Percentiles rank a stretch among this genome's conserved stretches.
phyloP scores from a whole-genome alignment of 2,329 filamentous ascomycete species.

The Rutstroemia sp. region DNA sequence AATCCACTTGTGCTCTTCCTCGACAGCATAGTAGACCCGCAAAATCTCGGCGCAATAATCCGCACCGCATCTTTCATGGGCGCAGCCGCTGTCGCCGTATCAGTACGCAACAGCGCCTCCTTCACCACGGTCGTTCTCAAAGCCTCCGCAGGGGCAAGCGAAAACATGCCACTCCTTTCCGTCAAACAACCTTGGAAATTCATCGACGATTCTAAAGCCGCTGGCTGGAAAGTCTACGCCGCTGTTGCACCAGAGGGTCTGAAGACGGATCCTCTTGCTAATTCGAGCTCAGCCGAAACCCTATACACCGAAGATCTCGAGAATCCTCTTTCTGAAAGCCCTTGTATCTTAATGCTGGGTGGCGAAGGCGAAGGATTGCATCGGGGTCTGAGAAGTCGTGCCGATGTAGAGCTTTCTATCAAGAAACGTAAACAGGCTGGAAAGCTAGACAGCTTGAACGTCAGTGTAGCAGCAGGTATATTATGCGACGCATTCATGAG shows the following conservation, averaged over 20 bases:
- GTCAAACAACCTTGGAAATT: slow-evolving; percentile 63
- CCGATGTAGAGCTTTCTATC: slow-evolving; percentile 62
- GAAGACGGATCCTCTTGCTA: slow-evolving; percentile 16
- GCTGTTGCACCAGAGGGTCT: slow-evolving; percentile 48
- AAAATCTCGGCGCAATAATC: slow-evolving; percentile 84
- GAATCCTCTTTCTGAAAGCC: slow-evolving; percentile 49
- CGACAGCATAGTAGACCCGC: slow-evolving; percentile 74
- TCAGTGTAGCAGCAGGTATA: slow-evolving; percentile 78
- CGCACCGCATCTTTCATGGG: slow-evolving; percentile 89
- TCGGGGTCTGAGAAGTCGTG: slow-evolving; percentile 54
- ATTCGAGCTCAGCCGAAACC: neutral
- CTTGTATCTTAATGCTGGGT: slow-evolving; percentile 75
- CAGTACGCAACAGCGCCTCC: slow-evolving; percentile 63
- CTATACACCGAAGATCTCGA: slow-evolving; percentile 45
- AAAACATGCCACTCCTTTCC: slow-evolving; percentile 67
- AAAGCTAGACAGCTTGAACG: slow-evolving; percentile 84
- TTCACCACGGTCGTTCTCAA: slow-evolving; percentile 76
- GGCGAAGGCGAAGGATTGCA: slow-evolving; percentile 71
- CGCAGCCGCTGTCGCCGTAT: slow-evolving; percentile 73
- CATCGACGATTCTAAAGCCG: slow-evolving; percentile 55
- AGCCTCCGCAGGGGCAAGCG: slow-evolving; percentile 79
- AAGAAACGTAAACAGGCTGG: slow-evolving; percentile 37
- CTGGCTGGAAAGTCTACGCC: slow-evolving; percentile 80
- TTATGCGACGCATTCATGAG: slow-evolving; percentile 63
- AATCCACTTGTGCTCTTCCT: slow-evolving; percentile 68